Percentiles rank a stretch among this genome's conserved stretches.
Evolutionary conservation across 2,329 filamentous ascomycete species (phyloP).

Genomic region (Pyricularia grisea): DNA sequence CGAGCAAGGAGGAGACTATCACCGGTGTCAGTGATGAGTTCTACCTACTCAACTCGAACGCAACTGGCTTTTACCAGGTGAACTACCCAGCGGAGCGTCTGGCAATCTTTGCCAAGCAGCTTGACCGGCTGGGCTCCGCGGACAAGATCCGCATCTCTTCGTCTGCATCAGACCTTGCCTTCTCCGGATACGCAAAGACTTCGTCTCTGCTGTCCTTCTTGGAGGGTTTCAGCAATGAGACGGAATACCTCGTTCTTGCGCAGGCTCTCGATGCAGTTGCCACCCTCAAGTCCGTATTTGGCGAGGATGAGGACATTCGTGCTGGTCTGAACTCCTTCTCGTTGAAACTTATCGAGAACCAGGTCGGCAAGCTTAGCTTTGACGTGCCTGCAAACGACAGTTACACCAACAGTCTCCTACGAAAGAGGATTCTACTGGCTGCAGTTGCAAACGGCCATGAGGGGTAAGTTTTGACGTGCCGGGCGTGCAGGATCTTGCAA

Average conservation of each 20-base stretch:
- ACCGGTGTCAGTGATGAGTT: constrained; percentile 67
- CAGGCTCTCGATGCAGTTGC: constrained; percentile 71
- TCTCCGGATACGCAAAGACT: constrained; percentile 77
- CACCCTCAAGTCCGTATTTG: constrained; percentile 77
- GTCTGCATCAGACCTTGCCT: constrained; percentile 80
- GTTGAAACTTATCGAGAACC: constrained; percentile 64
- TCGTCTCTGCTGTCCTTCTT: constrained; percentile 74
- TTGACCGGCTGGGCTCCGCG: constrained; percentile 66
- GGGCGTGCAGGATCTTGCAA: background rate
- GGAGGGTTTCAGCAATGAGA: constrained; percentile 73
- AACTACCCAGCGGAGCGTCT: constrained; percentile 86
- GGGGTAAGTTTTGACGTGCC: constrained; percentile 37
- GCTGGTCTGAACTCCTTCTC: constrained; percentile 69
- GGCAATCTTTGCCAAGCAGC: constrained; percentile 67
- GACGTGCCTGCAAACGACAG: constrained; percentile 70
- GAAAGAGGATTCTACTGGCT: constrained; percentile 67
- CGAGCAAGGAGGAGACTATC: constrained; percentile 67
- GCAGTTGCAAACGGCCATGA: constrained; percentile 72
- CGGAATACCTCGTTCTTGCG: constrained; percentile 81
- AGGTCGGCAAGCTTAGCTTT: constrained; percentile 77
- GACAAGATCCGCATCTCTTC: constrained; percentile 92
- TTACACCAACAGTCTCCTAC: constrained; percentile 72
- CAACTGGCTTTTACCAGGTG: constrained; percentile 82
- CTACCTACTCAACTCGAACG: constrained; percentile 89
- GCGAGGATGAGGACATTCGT: constrained; percentile 62